Evolutionary conservation across 805 yeast species (phyloP), one percentile per base, ranked within the genome.

Genomic region (Zygosaccharomyces lentus): DNA sequence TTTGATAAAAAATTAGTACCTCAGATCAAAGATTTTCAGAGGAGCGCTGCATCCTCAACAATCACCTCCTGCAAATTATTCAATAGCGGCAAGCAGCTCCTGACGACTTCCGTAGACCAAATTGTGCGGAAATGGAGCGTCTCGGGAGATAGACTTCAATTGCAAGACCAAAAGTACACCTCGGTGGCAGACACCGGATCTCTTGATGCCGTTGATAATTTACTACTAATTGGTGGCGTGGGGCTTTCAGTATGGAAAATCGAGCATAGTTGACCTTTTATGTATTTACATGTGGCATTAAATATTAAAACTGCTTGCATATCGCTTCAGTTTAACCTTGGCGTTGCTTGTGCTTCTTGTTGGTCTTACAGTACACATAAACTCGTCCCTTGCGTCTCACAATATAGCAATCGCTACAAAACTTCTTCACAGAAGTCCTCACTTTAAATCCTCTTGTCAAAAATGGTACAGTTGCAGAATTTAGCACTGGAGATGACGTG

Each of bases 341-440:
- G 67, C 96, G 87, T 69, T 90, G 97, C 69, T 90, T 90, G 69
- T 90, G 98, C 65, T 87, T 88, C 52, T 89, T 88, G 65, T 90
- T 87, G 39, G 93, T 75, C 66, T 90, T 93, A 75, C 99, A 91
- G 64, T 87, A 83, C 32, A 93, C 96, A 54, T 87, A 88, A 9
- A 90, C 91, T 59, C 93, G 77, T 34, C 99, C 99, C 70, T 90
- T 93, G 68, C 98, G 84, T 69, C 95, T 84, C 9, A 93, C 96
- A 68, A 87, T 78, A 57, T 84, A 85, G 66, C 99, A 93, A 65
- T 87, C 93, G 31, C 83, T 75, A 67, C 99, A 93, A 69, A 87
- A 84, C 73, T 87, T 93, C 73, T 90, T 90, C 45, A 93, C 95
- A 0, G 98, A 79, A 4, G 97, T 81, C 67, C 91, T 82, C 37